Percentiles rank a stretch among this genome's conserved stretches.
Evolutionary conservation across 805 yeast species (phyloP).

Genomic region (Yamadazyma tumulicola): DNA sequence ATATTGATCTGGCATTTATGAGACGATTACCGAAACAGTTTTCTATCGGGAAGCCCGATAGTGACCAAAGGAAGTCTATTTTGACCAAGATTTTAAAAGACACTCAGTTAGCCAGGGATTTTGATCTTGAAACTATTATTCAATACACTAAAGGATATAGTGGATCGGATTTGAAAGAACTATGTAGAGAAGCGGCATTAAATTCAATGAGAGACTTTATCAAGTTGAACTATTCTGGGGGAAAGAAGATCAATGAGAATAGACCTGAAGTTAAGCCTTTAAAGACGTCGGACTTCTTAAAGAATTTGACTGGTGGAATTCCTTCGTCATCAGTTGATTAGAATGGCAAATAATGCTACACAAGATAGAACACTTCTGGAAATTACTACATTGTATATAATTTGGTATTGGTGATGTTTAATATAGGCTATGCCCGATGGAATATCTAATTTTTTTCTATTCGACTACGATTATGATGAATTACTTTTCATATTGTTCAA

Average conservation of each 20-base stretch:
- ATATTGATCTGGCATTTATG: slow-evolving; percentile 88
- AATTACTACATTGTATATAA: too few species aligned
- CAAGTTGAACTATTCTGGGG: slow-evolving; percentile 47
- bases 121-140: slow-evolving; percentile 62
- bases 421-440: too few species aligned
- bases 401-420: too few species aligned
- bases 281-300: slow-evolving; percentile 58
- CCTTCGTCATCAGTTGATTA: slow-evolving; percentile 19
- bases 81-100: slow-evolving; percentile 64
- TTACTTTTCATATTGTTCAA: too few species aligned
- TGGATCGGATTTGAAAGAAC: slow-evolving; percentile 89
- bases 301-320: slow-evolving; percentile 17
- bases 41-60: slow-evolving; percentile 69
- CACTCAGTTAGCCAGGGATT: slow-evolving; percentile 48
- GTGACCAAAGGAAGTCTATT: slow-evolving; percentile 65
- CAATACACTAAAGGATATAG: slow-evolving; percentile 60
- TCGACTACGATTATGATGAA: too few species aligned
- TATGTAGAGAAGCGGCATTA: slow-evolving; percentile 92
- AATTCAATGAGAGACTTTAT: slow-evolving; percentile 85
- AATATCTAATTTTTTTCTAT: too few species aligned
- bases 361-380: too few species aligned
- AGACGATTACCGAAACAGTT: slow-evolving; percentile 92
- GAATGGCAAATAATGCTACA: background rate
- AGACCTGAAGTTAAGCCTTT: slow-evolving; percentile 44
- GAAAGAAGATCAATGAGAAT: slow-evolving; percentile 22